phyloP scores from a whole-genome alignment of 2,329 filamentous ascomycete genomes.

The Hypocreales sp. region DNA sequence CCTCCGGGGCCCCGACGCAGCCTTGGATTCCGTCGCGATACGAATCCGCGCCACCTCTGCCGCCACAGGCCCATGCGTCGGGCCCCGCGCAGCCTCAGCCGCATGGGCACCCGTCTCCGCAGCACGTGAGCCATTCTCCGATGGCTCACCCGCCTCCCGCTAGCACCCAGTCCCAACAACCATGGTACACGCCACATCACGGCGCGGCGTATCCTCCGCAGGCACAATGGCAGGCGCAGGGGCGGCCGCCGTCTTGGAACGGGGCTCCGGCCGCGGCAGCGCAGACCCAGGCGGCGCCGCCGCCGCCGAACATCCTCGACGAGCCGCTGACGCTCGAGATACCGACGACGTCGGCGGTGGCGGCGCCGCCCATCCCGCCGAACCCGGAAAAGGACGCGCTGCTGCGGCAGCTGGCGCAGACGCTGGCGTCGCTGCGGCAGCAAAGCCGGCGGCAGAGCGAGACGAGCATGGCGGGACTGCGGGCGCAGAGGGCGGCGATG shows the following conservation, averaged over 20 bases:
- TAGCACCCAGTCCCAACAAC: no score
- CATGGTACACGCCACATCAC: no score
- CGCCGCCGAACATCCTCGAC: slow-evolving; percentile 37
- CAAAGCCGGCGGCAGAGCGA: slow-evolving; percentile 56
- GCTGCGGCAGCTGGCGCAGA: slow-evolving; percentile 57
- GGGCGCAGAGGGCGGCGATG: slow-evolving; percentile 68
- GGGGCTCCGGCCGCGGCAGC: background rate
- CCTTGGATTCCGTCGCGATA: slow-evolving; percentile 22
- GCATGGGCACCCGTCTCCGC: slow-evolving; percentile 4
- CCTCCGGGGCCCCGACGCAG: slow-evolving; percentile 5
- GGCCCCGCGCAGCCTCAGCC: slow-evolving; percentile 4
- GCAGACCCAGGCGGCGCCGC: slow-evolving; percentile 12
- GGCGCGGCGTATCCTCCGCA: slow-evolving; percentile 8
- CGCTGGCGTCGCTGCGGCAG: slow-evolving; percentile 53
- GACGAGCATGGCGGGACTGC: slow-evolving; percentile 57
- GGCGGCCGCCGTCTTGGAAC: slow-evolving; percentile 5
- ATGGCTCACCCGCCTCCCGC: no score
- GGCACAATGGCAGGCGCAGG: slow-evolving; percentile 6
- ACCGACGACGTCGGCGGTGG: slow-evolving; percentile 31
- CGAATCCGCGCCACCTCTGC: slow-evolving; percentile 30
- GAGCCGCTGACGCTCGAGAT: slow-evolving; percentile 37
- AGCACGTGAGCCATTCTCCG: slow-evolving; percentile 2
- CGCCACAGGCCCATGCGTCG: slow-evolving; percentile 14
- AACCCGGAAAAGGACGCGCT: slow-evolving; percentile 93
- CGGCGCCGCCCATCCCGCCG: slow-evolving; percentile 76